Percentiles rank a stretch among this genome's conserved stretches.
phyloP scores from a whole-genome alignment of 2,329 filamentous ascomycete species.

The Venturiaceae sp. region DNA sequence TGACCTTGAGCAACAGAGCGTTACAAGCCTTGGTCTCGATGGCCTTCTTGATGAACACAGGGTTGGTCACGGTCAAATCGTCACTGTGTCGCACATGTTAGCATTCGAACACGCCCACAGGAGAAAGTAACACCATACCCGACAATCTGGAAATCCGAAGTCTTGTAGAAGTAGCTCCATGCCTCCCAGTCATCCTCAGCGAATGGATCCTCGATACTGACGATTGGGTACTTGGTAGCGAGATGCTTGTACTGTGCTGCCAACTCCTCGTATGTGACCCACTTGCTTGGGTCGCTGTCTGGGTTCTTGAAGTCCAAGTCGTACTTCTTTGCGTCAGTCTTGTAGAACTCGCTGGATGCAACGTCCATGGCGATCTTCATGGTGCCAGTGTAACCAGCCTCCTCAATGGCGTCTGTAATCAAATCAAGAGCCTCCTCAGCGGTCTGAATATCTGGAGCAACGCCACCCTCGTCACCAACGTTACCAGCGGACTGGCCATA shows the following conservation, averaged over 20 bases:
- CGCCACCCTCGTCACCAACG: constrained; percentile 98
- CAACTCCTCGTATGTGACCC: constrained; percentile 97
- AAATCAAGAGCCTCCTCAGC: constrained; percentile 94
- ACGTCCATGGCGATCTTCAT: constrained; percentile 99
- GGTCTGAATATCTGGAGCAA: constrained; percentile 97
- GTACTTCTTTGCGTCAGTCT: constrained; percentile 93
- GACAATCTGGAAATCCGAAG: constrained; percentile 95
- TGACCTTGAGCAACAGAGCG: constrained; percentile 96
- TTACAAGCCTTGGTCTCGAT: constrained; percentile 99
- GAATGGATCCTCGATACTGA: constrained; percentile 98
- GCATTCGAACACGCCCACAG: constrained; percentile 10
- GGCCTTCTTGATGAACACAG: constrained; percentile 97
- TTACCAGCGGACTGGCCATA: constrained; percentile 98
- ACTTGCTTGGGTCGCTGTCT: constrained; percentile 89
- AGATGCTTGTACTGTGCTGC: constrained; percentile 84
- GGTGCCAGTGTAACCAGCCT: constrained; percentile 90
- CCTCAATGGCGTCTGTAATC: constrained; percentile 87
- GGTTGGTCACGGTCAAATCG: constrained; percentile 98
- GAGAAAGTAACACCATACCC: constrained; percentile 33
- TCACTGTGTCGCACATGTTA: constrained; percentile 43
- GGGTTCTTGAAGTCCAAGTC: constrained; percentile 99
- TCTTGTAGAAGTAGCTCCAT: constrained; percentile 99
- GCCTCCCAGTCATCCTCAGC: constrained; percentile 99
- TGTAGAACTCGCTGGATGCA: constrained; percentile 99
- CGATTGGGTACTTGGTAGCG: constrained; percentile 92